Evolutionary conservation across 768 basidiomycete species (phyloP), one percentile per base, ranked within the genome.

Genomic region (Russula vinacea): DNA sequence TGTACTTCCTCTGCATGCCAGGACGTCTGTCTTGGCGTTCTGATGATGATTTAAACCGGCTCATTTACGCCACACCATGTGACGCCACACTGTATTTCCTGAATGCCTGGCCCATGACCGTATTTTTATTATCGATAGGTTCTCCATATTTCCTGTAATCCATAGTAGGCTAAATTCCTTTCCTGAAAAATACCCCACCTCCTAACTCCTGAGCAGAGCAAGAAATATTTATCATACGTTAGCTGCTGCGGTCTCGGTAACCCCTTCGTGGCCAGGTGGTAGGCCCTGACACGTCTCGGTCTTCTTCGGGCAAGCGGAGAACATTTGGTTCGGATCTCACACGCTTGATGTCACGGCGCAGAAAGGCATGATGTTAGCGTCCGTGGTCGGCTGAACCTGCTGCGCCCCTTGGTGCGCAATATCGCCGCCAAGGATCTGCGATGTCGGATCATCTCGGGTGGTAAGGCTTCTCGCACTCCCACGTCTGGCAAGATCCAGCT

Each of bases 281-380:
- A 75, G 66, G 0, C 91, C 92, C 0, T 86, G 71, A 73, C 75
- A 0, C 71, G 88, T 94, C 22, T 85, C 86, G 26, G 85, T 29
- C 29, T 94, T 94, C 69, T 94, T 94, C 69, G 87, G 86, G 8
- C 69, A 81, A 2, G 84, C 87, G n/a, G n/a, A n/a, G n/a, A n/a
- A n/a, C n/a, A n/a, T 5, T 5, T 29, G 29, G 29, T 2, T 29
- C 2, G 29, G 29, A 29, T 29, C 29, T 29, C 29, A 5, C 2
- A 29, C 29, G 2, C 29, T 42, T 42, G 29, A 50, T 17, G 9
- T 26, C 35, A 32, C 2, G 1, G 13, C 22, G 14, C 45, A 69
- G 68, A 69, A 39, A 29, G n/a, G n/a, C n/a, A 76, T 88, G 47
- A 90, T 90, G 88, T 60, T 80, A 76, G 69, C 84, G 85, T 13